Evolutionary conservation across 2,329 filamentous ascomycete species (phyloP), one percentile per base, ranked within the genome.

Genomic region (Zelopaecilomyces penicillatus): DNA sequence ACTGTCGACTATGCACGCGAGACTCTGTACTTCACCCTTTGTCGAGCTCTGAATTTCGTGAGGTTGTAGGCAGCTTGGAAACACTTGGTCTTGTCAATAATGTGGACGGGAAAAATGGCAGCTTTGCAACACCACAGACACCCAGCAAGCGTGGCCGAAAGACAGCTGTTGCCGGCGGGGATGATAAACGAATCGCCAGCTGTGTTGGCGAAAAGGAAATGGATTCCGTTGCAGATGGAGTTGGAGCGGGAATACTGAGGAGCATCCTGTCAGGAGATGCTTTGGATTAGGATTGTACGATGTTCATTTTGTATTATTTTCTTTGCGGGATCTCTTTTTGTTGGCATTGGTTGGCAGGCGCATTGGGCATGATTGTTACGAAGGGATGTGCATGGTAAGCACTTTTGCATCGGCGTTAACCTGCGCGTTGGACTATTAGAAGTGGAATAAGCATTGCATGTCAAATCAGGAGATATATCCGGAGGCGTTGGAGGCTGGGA

Each of bases 11-110:
- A 11, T 98, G 93, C 66, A 91, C 81, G 46, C 79, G 81, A 32
- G 91, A 97, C 57, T 86, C 89, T n/a, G 74, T 94, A 7, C 75
- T 98, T 3, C 89, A 95, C 54, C 87, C 91, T 1, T 76, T 98
- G 3, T 93, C 88, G 2, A 85, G 80, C 57, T 93, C 88, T 5
- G 93, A 98, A 63, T 98, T 98, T 64, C 81, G 89, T 46, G 93
- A 98, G 64, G 90, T 98, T 5, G 74, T 96, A 19, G 82, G 85
- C 32, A 94, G 87, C 54, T 67, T 98, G 42, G 93, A 98, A 68
- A 93, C 90, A 0, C 68, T 95, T 39, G 90, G 87, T 2, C 70
- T 97, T 26, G 75, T 96, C 5, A 83, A 62, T 65, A 83, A 66
- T 57, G 86, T 68, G 60, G 87, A 75, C 69, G 86, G 70, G 55